Evolutionary conservation across 139 green algal genomes (phyloP).

Genomic region (Klebsormidium nitens): DNA sequence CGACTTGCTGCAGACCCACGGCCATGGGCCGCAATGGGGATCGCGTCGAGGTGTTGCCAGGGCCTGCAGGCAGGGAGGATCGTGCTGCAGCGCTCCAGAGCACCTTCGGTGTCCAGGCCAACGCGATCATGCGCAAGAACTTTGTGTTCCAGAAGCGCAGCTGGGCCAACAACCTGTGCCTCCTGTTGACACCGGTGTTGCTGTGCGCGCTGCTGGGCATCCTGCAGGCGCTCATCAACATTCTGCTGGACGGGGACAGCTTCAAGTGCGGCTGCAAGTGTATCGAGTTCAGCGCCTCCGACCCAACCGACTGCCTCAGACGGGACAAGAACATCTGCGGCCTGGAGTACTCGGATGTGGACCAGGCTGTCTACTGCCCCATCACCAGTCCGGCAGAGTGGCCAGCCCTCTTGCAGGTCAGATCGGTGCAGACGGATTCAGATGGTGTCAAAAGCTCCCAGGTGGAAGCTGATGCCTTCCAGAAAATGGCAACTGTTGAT

Average conservation of each 20-base stretch:
- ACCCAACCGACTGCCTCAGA: slow-evolving; percentile 13
- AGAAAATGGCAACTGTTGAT: too few species aligned
- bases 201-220: slow-evolving; percentile 26
- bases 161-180: slow-evolving; percentile 26
- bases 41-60: too few species aligned
- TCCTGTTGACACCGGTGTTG: slow-evolving; percentile 20
- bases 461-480: too few species aligned
- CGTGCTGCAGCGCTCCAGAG: slow-evolving; percentile 9
- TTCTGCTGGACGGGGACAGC: not conserved
- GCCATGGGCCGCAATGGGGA: too few species aligned
- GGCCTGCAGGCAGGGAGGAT: too few species aligned
- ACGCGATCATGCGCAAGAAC: slow-evolving; percentile 35
- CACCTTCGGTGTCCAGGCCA: slow-evolving; percentile 21
- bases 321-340: slow-evolving; percentile 20
- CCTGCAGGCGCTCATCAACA: slow-evolving; percentile 13
- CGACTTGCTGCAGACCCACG: too few species aligned
- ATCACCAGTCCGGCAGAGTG: slow-evolving; percentile 15
- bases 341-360: slow-evolving; percentile 24
- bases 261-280: slow-evolving; percentile 5
- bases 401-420: slow-evolving; percentile 27
- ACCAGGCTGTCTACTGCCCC: slow-evolving; percentile 18
- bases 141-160: slow-evolving; percentile 28
- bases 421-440: too few species aligned
- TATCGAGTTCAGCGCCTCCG: not conserved
- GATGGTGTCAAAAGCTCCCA: too few species aligned